Conservation (phyloP, 192 early-diverging fungal genomes). For the Mortierella alpina region DNA sequence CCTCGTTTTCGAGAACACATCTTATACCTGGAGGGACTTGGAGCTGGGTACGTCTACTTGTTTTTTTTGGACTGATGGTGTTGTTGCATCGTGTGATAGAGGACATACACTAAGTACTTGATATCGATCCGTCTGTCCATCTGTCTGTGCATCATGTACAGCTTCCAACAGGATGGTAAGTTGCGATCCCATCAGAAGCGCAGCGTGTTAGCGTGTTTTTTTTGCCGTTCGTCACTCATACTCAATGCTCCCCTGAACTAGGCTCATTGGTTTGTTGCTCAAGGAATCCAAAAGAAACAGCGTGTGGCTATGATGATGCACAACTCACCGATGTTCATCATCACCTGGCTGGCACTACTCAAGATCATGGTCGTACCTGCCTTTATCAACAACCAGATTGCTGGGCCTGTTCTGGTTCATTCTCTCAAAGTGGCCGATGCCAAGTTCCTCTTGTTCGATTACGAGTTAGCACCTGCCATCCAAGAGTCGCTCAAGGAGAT, state of each 20-base stretch:
- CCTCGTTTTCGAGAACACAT: conserved; percentile 55
- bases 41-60: conserved; percentile 51
- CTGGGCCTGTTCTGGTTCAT: conserved; percentile 52
- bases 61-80: not conserved
- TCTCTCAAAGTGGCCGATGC: conserved; percentile 55
- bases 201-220: not conserved
- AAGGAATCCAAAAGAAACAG: conserved; percentile 28
- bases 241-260: not conserved
- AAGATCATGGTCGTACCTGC: conserved; percentile 68
- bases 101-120: not conserved
- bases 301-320: conserved; percentile 68
- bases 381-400: conserved; percentile 71
- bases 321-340: conserved; percentile 69
- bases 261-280: conserved; percentile 45
- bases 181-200: not conserved
- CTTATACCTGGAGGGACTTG: conserved; percentile 59
- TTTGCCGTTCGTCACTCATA: not conserved
- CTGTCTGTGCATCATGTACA: not conserved
- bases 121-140: not conserved
- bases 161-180: conserved; percentile 47
- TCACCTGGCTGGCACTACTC: conserved; percentile 61
- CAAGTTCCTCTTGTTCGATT: conserved; percentile 60
- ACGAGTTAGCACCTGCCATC: conserved; percentile 21
- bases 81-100: not conserved
- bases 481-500: conserved; percentile 35